Evolutionary conservation across 225 moss, liverwort and hornwort genomes (phyloP).

Genomic region (Ulota crispa): DNA sequence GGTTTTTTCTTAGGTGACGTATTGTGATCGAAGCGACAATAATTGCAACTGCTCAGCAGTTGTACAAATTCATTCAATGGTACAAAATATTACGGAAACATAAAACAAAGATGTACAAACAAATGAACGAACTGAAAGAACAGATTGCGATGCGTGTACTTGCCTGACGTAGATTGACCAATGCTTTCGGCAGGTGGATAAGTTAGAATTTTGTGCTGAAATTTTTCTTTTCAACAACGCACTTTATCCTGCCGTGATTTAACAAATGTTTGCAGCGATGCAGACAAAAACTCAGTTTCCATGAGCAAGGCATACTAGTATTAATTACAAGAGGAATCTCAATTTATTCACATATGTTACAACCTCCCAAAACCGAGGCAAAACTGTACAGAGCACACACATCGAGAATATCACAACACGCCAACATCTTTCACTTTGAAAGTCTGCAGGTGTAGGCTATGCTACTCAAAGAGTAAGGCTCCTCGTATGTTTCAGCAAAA

Average conservation of each 20-base stretch:
- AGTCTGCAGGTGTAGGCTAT: conserved; percentile 24
- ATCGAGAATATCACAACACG: conserved; percentile 8
- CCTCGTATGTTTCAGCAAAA: conserved; percentile 34
- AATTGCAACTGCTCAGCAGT: background rate
- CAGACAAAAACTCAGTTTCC: background rate
- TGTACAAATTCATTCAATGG: background rate
- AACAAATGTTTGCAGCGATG: background rate
- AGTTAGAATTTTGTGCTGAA: background rate
- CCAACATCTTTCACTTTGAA: conserved; percentile 37
- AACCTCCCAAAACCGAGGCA: conserved; percentile 23
- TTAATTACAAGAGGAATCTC: conserved; percentile 6
- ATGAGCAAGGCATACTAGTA: background rate
- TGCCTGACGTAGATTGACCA: background rate
- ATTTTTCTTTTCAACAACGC: background rate
- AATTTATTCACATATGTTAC: conserved; percentile 33
- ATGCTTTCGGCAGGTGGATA: background rate
- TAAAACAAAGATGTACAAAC: background rate
- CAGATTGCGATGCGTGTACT: background rate
- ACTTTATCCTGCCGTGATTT: background rate
- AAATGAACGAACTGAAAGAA: background rate
- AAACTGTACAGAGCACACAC: background rate
- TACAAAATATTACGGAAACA: background rate
- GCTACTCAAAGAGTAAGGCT: background rate
- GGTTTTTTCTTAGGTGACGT: background rate
- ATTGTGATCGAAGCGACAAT: background rate